Evolutionary conservation across 805 yeast genomes (phyloP), one percentile per base, ranked within the genome.

Genomic region (Saturnispora dispora): DNA sequence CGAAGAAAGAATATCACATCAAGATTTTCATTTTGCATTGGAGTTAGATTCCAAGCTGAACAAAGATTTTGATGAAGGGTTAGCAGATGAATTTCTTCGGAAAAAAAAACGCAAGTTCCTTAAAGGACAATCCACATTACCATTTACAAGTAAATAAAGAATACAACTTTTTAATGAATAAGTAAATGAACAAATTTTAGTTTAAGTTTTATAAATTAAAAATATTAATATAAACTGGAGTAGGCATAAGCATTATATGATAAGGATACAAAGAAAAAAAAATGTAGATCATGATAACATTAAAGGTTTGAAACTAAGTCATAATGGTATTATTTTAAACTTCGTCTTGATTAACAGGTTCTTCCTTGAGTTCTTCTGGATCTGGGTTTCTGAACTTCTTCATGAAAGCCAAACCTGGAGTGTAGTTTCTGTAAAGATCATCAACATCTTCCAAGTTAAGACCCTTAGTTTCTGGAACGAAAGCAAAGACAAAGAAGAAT

Each of bases 361-460:
- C 35, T 13, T 45, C 20, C 33, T 30, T 30, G 15, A 30, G 33
- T 5, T 45, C 49, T 28, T 47, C 48, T 25, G 45, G n/a, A 45
- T 46, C n/a, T 11, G 30, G 22, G 44, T 53, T 51, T n/a, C 62
- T 64, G 49, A 69, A 67, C 36, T 52, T 52, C 57, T 48, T 47
- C 53, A 52, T 48, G 48, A 58, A 58, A 5, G 62, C 62, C 43
- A 62, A 54, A 61, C 70, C 70, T 51, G 69, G 69, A 36, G 67
- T 64, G 72, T 53, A 59, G 43, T 59, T 51, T 3, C 42, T 70
- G 58, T 76, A 77, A 56, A 77, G 61, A 56, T 76, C 77, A 59
- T 77, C 82, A 51, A 77, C 80, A 56, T 77, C 81, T 64, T 77
- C 82, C 62, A 77, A 72, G 8, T 74, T 65, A 60, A 77, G 69